Conservation (phyloP, 164 flowering plant species). For the Pachysandra terminalis region DNA sequence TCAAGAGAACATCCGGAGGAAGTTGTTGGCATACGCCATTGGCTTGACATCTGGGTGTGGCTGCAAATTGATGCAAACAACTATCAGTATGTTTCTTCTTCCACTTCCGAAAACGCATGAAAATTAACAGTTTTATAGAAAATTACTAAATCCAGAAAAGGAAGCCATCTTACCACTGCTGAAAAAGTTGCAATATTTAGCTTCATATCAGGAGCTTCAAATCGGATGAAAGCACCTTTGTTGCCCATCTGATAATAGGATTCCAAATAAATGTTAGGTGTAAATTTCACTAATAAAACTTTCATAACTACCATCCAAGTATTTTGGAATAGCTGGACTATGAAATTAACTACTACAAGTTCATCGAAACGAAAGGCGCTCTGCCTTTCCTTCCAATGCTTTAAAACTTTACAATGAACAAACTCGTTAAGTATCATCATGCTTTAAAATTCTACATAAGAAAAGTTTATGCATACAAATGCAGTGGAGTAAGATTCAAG, state of each 20-base stretch:
- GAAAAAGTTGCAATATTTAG: constrained; percentile 87
- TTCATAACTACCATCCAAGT: not conserved
- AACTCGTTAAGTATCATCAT: no score
- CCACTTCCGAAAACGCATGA: not conserved
- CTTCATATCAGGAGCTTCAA: constrained; percentile 86
- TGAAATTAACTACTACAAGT: no score
- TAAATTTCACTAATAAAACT: not conserved
- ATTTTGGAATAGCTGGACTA: no score
- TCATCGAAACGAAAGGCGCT: no score
- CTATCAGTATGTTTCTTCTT: not conserved
- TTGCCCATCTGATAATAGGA: constrained; percentile 82
- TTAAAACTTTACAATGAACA: no score
- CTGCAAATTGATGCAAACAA: constrained; percentile 40
- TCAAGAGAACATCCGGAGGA: constrained; percentile 77
- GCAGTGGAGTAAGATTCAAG: no score
- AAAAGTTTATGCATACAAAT: no score
- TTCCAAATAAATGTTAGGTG: not conserved
- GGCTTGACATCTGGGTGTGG: constrained; percentile 94
- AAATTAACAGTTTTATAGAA: not conserved
- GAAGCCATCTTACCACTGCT: constrained; percentile 72
- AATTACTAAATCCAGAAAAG: not conserved
- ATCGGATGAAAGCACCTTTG: constrained; percentile 93
- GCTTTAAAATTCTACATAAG: no score
- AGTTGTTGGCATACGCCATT: constrained; percentile 98
- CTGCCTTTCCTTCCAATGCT: no score